Percentiles rank a stretch among this genome's conserved stretches.
Conservation (phyloP, 2,329 filamentous ascomycete species). For the Ophiosphaerella herpotricha region DNA sequence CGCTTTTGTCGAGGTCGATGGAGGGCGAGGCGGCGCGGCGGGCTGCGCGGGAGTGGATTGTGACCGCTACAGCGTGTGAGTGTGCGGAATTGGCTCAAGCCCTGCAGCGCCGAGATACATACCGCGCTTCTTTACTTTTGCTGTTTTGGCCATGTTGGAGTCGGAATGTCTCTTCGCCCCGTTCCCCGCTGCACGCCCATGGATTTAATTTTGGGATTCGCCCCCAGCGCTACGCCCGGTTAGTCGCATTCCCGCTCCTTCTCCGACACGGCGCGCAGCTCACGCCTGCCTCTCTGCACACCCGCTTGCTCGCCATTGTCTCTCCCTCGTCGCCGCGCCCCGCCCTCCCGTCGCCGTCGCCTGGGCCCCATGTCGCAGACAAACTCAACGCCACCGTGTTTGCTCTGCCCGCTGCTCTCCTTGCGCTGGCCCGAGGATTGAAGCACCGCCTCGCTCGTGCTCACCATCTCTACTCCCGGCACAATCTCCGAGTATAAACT, state of each 20-base stretch:
- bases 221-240: slow-evolving; percentile 7
- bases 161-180: too few relatives aligned
- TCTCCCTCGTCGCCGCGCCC: slow-evolving; percentile 9
- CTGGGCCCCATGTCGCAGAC: slow-evolving; percentile 41
- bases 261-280: slow-evolving; percentile 12
- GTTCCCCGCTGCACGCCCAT: too few relatives aligned
- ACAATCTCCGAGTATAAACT: slow-evolving; percentile 1
- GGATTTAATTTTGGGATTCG: slow-evolving; percentile 16
- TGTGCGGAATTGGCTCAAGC: too few relatives aligned
- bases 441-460: slow-evolving; percentile 17
- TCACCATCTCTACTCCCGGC: slow-evolving; percentile 5
- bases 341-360: slow-evolving; percentile 4
- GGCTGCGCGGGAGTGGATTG: slow-evolving; percentile 74
- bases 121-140: slow-evolving; percentile 54
- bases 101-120: slow-evolving; percentile 1
- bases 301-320: slow-evolving; percentile 13
- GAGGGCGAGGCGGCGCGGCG: slow-evolving; percentile 72
- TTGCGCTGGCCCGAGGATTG: slow-evolving; percentile 43
- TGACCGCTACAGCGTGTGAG: slow-evolving; percentile 56
- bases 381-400: slow-evolving; percentile 28
- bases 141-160: slow-evolving; percentile 50
- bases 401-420: slow-evolving; percentile 29
- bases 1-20: slow-evolving; percentile 72
- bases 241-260: slow-evolving; percentile 18
- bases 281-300: slow-evolving; percentile 4